Percentiles rank a stretch among this genome's conserved stretches.
Evolutionary conservation across 2,329 filamentous ascomycete species (phyloP).

Genomic region (Dendrostoma leiphaemia): DNA sequence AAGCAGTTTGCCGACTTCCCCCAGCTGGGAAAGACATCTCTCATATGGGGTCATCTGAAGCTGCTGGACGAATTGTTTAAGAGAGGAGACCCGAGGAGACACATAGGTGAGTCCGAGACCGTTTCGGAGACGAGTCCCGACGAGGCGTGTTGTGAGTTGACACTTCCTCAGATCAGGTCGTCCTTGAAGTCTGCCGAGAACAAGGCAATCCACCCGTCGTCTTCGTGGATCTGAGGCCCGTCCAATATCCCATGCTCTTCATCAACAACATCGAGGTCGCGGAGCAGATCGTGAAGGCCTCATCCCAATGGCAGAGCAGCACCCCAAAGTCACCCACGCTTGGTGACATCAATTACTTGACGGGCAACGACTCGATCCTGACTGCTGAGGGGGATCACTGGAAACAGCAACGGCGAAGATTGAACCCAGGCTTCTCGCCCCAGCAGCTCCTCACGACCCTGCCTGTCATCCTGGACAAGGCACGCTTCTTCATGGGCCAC

Average conservation of each 20-base stretch:
- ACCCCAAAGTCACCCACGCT: slow-evolving; percentile 31
- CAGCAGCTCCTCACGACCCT: slow-evolving; percentile 36
- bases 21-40: slow-evolving; percentile 7
- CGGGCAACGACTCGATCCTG: slow-evolving; percentile 24
- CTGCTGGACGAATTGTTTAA: slow-evolving; percentile 3
- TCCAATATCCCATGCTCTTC: slow-evolving; percentile 30
- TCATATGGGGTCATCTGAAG: slow-evolving; percentile 12
- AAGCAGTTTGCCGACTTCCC: slow-evolving; percentile 10
- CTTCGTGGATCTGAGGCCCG: slow-evolving; percentile 34
- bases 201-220: slow-evolving; percentile 32
- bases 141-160: not conserved
- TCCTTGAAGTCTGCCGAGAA: slow-evolving; percentile 14
- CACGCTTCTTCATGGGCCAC: slow-evolving; percentile 26
- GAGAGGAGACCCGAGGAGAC: slow-evolving; percentile 8
- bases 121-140: not conserved
- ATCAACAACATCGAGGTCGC: slow-evolving; percentile 33
- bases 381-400: slow-evolving; percentile 27
- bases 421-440: slow-evolving; percentile 37
- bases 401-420: slow-evolving; percentile 32
- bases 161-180: slow-evolving; percentile 19
- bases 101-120: not conserved
- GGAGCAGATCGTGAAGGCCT: slow-evolving; percentile 34
- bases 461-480: slow-evolving; percentile 35
- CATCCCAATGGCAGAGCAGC: slow-evolving; percentile 31
- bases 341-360: slow-evolving; percentile 23